Evolutionary conservation across 129 eudicot genomes (phyloP), one percentile per base, ranked within the genome.

Genomic region (Arctium lappa): DNA sequence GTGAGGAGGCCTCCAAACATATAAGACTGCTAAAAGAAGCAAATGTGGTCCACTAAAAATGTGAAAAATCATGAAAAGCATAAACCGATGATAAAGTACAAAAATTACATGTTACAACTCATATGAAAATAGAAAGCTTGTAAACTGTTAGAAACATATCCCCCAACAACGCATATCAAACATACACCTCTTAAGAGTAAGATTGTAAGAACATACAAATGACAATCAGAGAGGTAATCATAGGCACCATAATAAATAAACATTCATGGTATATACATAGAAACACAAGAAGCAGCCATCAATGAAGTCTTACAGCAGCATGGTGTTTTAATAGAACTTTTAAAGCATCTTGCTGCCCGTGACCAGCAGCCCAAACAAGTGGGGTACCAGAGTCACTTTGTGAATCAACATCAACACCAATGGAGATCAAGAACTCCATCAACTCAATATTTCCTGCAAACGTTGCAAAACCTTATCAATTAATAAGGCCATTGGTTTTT

Each of bases 301-400:
- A 36, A 34, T 22, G 53, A 72, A 78, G 79, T 79, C 97, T 88
- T 89, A 95, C 99, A 76, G 93, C 85, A 84, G 99, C 97, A 82
- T 89, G 87, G 75, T 95, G 91, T 86, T 95, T 93, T 81, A 95
- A 73, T 39, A 95, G 81, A 79, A 91, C 73, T 86, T 90, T 87
- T 48, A 95, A 89, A 85, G 97, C 91, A 77, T 95, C 95, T 85
- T 81, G 83, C 78, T 95, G 97, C 50, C 85, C 97, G 70, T 91
- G 95, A 86, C 98, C 99, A 81, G 99, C 93, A 87, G 99, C 99
- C 99, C 99, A 95, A 66, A 95, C 80, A 46, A 95, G 87, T 3
- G 99, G 99, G 65, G 93, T 91, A 50, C 99, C 99, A 83, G 98
- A 88, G 81, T 91, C 99, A 87, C 99, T 93, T 89, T 93, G 93